Base-by-base conservation (phyloP, 2,329 filamentous ascomycete species). In the Fusarium aywerte region DNA sequence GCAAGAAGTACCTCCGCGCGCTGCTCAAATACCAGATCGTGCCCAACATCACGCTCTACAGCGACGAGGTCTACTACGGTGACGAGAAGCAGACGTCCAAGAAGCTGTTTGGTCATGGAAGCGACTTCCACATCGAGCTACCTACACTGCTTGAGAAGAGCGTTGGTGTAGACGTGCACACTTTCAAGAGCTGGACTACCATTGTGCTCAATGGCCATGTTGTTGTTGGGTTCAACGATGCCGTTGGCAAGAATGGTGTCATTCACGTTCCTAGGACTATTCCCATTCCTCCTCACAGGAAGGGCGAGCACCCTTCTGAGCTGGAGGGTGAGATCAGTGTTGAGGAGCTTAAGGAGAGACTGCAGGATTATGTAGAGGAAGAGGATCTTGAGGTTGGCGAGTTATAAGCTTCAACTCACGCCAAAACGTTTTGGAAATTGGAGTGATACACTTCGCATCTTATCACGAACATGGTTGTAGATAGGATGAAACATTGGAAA, bases 1-100 rank as follows among this genome's bases (percentile, higher is more conserved):
- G 94, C 3, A 82, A 85, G 66, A 89, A 89, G 76, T 97, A 92
- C 75, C 85, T 97, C 18, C 88, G 86, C 68, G 92, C 92, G 0
- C 81, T 97, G 43, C 82, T 96, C 16, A 83, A 92, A 80, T 96
- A 96, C 75, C 91, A 95, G 73, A 84, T 94, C 47, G 90, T 90
- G 2, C 84, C 88, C 39, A 87, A 92, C 73, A 84, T 89, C 60
- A 94, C 91, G 0, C 80, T 97, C 0, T 97, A 97, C 82, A 92
- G 90, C 7, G 94, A 97, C 74, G 90, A 89, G 7, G 92, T 90
- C 75, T 96, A 93, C 80, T 76, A 77, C n/a, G 68, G 64, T 48
- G 64, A 71, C 15, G 43, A 71, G 71, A n/a, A 60, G 32, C 45
- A 49, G 55, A 7, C 67, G 1, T 72, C 72, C 4, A 75, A 74